Percentiles rank a stretch among this genome's conserved stretches.
Conservation (phyloP, 345 rosid species). For the Kernera saxatilis region DNA sequence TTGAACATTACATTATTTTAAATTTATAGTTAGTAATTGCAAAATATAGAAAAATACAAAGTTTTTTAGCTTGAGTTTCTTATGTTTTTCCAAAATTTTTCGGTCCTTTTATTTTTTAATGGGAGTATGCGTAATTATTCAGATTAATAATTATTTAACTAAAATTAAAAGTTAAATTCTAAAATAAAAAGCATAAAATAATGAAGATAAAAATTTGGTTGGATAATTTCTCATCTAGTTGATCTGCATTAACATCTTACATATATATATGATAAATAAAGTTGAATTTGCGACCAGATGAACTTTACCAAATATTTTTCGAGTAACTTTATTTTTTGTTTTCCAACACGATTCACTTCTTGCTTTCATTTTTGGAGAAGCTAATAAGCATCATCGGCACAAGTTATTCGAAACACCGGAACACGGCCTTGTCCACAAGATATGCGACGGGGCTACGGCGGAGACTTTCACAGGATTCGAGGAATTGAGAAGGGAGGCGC, state of each 20-base stretch:
- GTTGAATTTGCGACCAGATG: no score
- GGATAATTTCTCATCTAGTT: neutral
- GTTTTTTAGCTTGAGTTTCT: neutral
- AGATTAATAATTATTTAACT: neutral
- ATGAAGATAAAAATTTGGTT: neutral
- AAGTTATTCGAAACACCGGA: constrained; percentile 14
- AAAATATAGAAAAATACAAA: neutral
- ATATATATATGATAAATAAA: no score
- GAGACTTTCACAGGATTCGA: constrained; percentile 36
- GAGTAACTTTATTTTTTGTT: neutral
- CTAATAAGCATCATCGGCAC: constrained; percentile 15
- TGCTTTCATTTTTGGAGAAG: neutral
- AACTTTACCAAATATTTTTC: neutral
- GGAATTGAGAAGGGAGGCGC: constrained; percentile 42
- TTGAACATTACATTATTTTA: no score
- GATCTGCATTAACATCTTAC: neutral
- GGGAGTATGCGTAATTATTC: neutral
- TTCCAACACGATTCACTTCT: neutral
- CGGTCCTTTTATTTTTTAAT: no score
- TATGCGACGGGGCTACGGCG: constrained; percentile 41
- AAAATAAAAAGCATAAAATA: neutral
- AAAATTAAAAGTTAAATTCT: no score
- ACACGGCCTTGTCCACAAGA: constrained; percentile 41
- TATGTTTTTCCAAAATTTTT: neutral
- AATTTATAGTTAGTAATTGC: neutral